These are phyloP conservation scores for Lepidium didymum DNA, from an alignment of 345 rosid species.

Conservation along the genomic window DNA sequence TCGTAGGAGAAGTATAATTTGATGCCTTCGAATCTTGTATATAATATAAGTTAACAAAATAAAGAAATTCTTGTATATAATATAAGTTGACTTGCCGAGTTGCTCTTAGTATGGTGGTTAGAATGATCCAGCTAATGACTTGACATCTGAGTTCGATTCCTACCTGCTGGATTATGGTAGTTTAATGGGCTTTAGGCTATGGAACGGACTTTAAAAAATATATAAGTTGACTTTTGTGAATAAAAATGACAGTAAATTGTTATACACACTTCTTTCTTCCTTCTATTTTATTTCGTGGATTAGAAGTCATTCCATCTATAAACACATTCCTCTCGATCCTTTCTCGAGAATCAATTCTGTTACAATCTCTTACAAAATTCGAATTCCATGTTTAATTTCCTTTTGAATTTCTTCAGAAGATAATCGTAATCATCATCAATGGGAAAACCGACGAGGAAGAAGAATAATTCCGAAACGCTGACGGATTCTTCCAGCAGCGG, in stretches of 20 bases:
- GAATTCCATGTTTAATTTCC: not conserved
- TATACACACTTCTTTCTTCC: not conserved
- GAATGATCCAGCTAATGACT: no score
- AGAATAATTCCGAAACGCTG: slow-evolving; percentile 38
- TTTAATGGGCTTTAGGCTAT: no score
- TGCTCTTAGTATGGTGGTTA: no score
- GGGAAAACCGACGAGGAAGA: slow-evolving; percentile 92
- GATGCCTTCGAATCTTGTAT: no score
- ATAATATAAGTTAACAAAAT: no score
- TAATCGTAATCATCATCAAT: slow-evolving; percentile 19
- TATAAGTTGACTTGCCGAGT: no score
- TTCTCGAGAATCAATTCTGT: not conserved
- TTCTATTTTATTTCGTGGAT: slow-evolving; percentile 16
- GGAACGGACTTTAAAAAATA: no score
- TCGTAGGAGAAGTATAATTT: no score
- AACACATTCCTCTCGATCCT: not conserved
- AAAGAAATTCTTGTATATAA: no score
- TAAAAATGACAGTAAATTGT: not conserved
- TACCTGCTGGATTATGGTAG: no score
- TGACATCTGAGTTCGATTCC: no score
- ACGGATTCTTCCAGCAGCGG: slow-evolving; percentile 28
- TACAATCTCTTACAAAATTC: not conserved
- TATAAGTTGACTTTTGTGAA: not conserved
- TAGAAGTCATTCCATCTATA: slow-evolving; percentile 4
- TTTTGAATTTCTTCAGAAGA: slow-evolving; percentile 1